Base-by-base conservation (phyloP, 192 early-diverging fungal genomes). In the Coemansia sp. region DNA sequence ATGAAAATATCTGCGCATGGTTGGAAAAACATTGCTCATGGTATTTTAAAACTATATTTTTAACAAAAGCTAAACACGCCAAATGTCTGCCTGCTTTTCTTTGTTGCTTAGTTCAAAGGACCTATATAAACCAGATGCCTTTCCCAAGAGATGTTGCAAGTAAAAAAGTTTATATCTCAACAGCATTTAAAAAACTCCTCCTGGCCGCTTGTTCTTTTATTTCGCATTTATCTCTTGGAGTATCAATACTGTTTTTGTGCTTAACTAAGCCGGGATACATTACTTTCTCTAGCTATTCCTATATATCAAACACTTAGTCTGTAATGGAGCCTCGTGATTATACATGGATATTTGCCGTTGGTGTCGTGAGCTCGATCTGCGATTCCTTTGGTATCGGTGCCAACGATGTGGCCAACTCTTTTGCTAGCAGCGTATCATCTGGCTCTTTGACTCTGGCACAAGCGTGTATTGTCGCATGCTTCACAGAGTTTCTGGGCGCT, bases 401-500 rank as follows among this genome's bases (percentile, higher is more conserved):
- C 34, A 94, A 94, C 72, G 93, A 94, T 80, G 92, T 95, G 30
- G 91, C 93, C 71, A 95, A 95, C 75, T 87, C 90, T 5, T 95
- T 95, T 66, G 89, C 92, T 29, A 92, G 90, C 32, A 92, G 92
- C 29, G 90, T 94, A 60, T 89, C 90, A 29, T 92, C 93, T 4
- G 87, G 89, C 16, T 90, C 93, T 14, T 69, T 95, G 20, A 90
- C 87, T 14, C 67, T 94, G 34, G 69, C 72, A 30, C 91, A 93
- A 67, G 93, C 92, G 10, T 84, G 84, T 63, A 70, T 85, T 30
- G 90, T 94, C 67, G 93, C 93, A 56, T 64, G 89, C 61, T 94
- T 95, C 67, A 90, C 92, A 29, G 93, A 94, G 74, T 90, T 92
- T 48, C 61, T 88, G 7, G 93, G 93, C 50, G 92, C 92, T 0